Conservation (phyloP, 1,139 yeast genomes). For the Yamadazyma dendronema region DNA sequence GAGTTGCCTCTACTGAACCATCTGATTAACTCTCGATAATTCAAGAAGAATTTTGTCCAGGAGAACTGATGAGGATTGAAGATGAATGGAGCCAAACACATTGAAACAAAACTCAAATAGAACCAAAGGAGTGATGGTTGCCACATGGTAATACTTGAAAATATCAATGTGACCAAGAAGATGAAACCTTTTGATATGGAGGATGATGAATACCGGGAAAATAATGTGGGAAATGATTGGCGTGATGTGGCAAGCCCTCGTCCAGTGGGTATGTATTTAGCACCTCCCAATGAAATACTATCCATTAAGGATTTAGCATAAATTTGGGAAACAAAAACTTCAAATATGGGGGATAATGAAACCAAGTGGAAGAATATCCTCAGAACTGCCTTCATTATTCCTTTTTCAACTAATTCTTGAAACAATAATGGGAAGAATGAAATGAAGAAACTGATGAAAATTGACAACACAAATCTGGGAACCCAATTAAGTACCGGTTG, state of each 20-base stretch:
- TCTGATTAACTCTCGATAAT: constrained; percentile 59
- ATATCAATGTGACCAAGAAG: constrained; percentile 55
- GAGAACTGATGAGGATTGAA: constrained; percentile 88
- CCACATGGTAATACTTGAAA: constrained; percentile 72
- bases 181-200: constrained; percentile 68
- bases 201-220: constrained; percentile 60
- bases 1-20: constrained; percentile 74
- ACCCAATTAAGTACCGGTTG: constrained; percentile 81
- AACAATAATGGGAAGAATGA: constrained; percentile 77
- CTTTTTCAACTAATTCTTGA: constrained; percentile 80
- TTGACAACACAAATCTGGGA: constrained; percentile 73
- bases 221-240: constrained; percentile 56
- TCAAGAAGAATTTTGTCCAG: constrained; percentile 65
- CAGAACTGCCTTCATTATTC: constrained; percentile 58
- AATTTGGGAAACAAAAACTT: constrained; percentile 82
- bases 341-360: constrained; percentile 81
- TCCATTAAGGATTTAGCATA: constrained; percentile 69
- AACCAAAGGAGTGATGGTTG: constrained; percentile 79
- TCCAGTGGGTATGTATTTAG: constrained; percentile 80
- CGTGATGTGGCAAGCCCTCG: constrained; percentile 81
- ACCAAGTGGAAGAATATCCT: constrained; percentile 63
- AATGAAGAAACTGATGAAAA: constrained; percentile 79
- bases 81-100: constrained; percentile 75
- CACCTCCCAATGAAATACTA: constrained; percentile 79
- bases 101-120: constrained; percentile 70